These are phyloP conservation scores for Trypanosoma cruzi DNA, from an alignment of 208 protist species.

Conservation along the genomic window DNA sequence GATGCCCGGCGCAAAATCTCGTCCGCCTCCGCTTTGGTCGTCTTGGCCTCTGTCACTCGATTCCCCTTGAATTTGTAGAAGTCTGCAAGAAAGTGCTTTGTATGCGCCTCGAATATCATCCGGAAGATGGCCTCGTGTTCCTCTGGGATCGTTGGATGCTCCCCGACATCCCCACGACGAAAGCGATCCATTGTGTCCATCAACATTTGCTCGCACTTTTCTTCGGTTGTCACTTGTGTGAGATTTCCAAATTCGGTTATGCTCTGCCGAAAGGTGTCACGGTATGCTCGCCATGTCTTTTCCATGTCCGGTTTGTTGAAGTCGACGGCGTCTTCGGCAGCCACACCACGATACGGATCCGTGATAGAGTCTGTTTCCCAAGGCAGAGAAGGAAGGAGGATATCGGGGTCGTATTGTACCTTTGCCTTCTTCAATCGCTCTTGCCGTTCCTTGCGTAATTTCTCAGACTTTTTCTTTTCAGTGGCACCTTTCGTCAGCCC, in stretches of 20 bases:
- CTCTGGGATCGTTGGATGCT: conserved; percentile 72
- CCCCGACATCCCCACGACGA: conserved; percentile 69
- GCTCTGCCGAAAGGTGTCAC: conserved; percentile 76
- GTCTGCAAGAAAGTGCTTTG: conserved; percentile 87
- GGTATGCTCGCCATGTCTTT: conserved; percentile 79
- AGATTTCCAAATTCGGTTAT: conserved; percentile 87
- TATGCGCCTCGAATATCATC: conserved; percentile 86
- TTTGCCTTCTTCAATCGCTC: conserved; percentile 76
- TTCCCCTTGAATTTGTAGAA: conserved; percentile 88
- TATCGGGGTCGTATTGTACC: conserved; percentile 77
- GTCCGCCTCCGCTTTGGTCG: conserved; percentile 76
- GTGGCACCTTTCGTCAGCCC: conserved; percentile 31
- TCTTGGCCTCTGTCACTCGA: conserved; percentile 69
- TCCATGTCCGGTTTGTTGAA: conserved; percentile 84
- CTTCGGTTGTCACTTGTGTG: conserved; percentile 77
- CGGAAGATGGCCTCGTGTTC: conserved; percentile 78
- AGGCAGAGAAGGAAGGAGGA: conserved; percentile 80
- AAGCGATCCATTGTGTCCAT: conserved; percentile 80
- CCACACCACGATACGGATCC: conserved; percentile 83
- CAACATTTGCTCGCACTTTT: conserved; percentile 80
- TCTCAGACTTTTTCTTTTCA: conserved; percentile 72
- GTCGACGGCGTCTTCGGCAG: conserved; percentile 52
- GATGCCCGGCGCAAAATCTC: conserved; percentile 78
- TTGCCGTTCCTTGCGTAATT: conserved; percentile 72
- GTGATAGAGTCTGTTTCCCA: conserved; percentile 89